phyloP scores from a whole-genome alignment of 2,329 filamentous ascomycete genomes.

The Aphanoascus verrucosus region DNA sequence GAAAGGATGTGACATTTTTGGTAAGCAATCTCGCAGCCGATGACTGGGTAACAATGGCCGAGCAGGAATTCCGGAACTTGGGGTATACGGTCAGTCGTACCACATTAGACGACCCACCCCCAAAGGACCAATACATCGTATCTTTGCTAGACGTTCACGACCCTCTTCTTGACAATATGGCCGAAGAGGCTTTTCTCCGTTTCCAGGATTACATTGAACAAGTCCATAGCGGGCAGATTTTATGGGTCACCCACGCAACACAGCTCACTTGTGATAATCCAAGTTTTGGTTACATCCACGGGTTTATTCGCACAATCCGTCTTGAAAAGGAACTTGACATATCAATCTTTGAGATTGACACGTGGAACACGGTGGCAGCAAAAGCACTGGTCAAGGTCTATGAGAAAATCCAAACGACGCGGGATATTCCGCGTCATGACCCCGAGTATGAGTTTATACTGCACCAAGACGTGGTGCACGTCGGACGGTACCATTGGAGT shows the following conservation, averaged over 20 bases:
- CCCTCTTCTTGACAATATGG: not conserved
- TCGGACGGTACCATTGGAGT: not conserved
- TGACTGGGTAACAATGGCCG: too few relatives aligned
- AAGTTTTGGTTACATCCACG: not conserved
- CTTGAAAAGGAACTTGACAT: conserved; percentile 9
- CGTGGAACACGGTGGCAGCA: not conserved
- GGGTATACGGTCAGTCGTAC: too few relatives aligned
- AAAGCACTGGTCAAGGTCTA: not conserved
- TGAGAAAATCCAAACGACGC: not conserved
- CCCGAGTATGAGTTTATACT: conserved; percentile 7
- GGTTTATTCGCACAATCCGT: conserved; percentile 9
- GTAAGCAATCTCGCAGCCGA: too few relatives aligned
- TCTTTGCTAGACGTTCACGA: not conserved
- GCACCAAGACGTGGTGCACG: not conserved
- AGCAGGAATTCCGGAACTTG: too few relatives aligned
- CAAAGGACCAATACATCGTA: not conserved
- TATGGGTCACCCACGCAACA: conserved; percentile 11
- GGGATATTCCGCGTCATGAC: not conserved
- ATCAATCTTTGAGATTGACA: conserved; percentile 9
- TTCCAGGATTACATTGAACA: not conserved
- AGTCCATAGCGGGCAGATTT: not conserved
- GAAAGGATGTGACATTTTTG: not conserved
- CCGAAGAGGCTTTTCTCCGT: not conserved
- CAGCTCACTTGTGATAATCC: conserved; percentile 11
- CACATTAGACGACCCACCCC: too few relatives aligned